Base-by-base conservation (phyloP, 1,284 basidiomycete genomes). In the Apiotrichum mycotoxinovorans region DNA sequence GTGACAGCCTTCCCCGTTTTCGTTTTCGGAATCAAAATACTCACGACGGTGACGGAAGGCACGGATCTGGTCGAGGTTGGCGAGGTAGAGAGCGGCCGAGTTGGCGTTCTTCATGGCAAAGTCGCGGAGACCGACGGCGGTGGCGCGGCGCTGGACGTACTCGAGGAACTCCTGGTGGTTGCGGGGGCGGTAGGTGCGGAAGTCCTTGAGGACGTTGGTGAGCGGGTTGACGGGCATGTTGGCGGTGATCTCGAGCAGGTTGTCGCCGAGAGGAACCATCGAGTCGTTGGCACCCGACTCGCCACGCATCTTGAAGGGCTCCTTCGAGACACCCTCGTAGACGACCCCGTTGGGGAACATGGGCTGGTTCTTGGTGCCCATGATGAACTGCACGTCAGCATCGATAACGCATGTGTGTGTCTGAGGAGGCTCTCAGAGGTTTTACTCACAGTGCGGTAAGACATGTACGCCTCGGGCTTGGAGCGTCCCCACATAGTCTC, bases 201-300 rank as follows among this genome's bases (percentile, higher is more conserved):
- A 62, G 60, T 62, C 60, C 27, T 52, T 51, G 48, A 62, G 56
- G n/a, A 62, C 60, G 38, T 62, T 46, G 51, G 60, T 62, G 43
- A 58, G 51, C 9, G 56, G 56, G 60, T 62, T 62, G 56, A 43
- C 35, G 43, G 60, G 60, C 56, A 62, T 58, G 42, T 54, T 41
- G 38, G 45, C 30, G 17, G 60, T 62, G 40, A 62, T 43, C 56
- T 62, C 60, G 44, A 62, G 60, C n/a, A 62, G 60, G 56, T 62
- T 62, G 54, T 62, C 60, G 26, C 60, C 60, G 41, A 62, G 57
- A 3, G 60, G 60, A 2, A 62, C 57, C 60, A 62, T 62, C 38
- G 57, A 58, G 60, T 62, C 60, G 60, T 62, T 62, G 43, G 60
- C 60, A 4, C 60, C 60, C 4, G 56, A 58, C 57, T 62, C 60